Base-by-base conservation (phyloP, 495 filamentous ascomycete species). In the Penicillium crystallinum region DNA sequence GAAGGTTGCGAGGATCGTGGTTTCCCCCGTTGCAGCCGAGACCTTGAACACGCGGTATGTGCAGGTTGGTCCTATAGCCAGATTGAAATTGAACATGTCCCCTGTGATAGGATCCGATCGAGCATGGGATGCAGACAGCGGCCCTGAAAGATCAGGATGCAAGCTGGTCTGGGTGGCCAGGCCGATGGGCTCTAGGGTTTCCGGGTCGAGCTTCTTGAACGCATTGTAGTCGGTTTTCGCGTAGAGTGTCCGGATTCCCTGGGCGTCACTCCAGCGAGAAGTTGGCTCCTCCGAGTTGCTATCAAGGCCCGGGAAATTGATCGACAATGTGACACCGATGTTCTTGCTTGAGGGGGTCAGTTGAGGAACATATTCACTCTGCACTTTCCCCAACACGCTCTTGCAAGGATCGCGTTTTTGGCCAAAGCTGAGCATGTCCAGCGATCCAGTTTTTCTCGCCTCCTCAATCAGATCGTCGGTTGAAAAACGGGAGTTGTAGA, bases 71-170 rank as follows among this genome's bases (percentile, higher is more conserved):
- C 74, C 76, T 4, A 82, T 37, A 1, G 74, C 59, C 30, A 89
- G 78, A 61, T 91, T 91, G 71, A 77, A 90, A 61, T 90, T 91
- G 71, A 78, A 89, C n/a, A 87, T 62, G 53, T 91, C 87, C 2
- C 89, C 88, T 0, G 84, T 90, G 0, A 72, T 57, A 0, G 86
- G 87, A 55, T 90, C 86, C 0, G 75, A 73, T n/a, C 82, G 80
- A 6, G 86, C 79, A 62, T 91, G 89, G 3, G 88, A 76, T 18
- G 77, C 81, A 4, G 82, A 77, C 4, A 87, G 53, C 1, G 72
- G 79, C 0, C 89, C 89, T 12, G 73, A 78, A 11, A 93, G 68
- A 3, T 77, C 73, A 0, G 88, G 86, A 54, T 93, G 85, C 8
- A 91, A 68, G 2, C 52, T 55, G 2, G 54, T 45, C 59, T 91